A percentile compares a stretch with the other conserved stretches of the same genome.
Evolutionary conservation across 768 basidiomycete genomes (phyloP).

Genomic region (Kwoniella shandongensis): DNA sequence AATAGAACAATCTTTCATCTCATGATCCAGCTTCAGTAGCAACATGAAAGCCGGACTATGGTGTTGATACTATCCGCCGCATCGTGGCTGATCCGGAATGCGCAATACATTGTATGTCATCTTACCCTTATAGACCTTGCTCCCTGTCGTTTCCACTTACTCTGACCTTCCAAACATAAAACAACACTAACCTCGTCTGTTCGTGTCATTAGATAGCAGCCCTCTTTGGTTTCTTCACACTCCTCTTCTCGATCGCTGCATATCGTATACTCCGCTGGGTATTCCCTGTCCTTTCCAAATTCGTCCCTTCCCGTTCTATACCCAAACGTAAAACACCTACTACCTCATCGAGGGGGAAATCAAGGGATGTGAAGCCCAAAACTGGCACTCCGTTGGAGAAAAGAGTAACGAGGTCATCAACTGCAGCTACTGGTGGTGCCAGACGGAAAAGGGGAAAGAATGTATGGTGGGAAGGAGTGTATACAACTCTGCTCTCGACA

Average conservation of each 20-base stretch:
- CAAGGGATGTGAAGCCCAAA: slow-evolving; percentile 5
- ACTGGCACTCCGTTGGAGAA: neutral
- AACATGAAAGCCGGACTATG: too few relatives aligned
- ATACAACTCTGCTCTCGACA: neutral
- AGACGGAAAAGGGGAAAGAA: neutral
- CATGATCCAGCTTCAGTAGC: too few relatives aligned
- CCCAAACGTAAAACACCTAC: neutral
- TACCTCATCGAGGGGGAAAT: neutral
- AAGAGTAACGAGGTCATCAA: neutral
- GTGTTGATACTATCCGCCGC: neutral
- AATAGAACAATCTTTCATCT: too few relatives aligned
- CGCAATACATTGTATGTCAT: slow-evolving; percentile 13
- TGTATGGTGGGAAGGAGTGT: neutral
- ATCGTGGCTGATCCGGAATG: slow-evolving; percentile 9
- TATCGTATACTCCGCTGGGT: slow-evolving; percentile 10
- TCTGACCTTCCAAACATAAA: neutral
- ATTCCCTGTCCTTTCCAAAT: slow-evolving; percentile 1
- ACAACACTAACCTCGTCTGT: neutral
- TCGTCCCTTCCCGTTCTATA: neutral
- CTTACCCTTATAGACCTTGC: too few relatives aligned
- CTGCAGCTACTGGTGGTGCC: neutral
- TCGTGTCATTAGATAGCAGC: slow-evolving; percentile 18
- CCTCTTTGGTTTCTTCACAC: slow-evolving; percentile 3
- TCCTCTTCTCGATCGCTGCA: slow-evolving; percentile 6
- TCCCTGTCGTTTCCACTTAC: neutral